phyloP scores from a whole-genome alignment of 371 early-diverging fungal species.

The Sporodiniella umbellata region DNA sequence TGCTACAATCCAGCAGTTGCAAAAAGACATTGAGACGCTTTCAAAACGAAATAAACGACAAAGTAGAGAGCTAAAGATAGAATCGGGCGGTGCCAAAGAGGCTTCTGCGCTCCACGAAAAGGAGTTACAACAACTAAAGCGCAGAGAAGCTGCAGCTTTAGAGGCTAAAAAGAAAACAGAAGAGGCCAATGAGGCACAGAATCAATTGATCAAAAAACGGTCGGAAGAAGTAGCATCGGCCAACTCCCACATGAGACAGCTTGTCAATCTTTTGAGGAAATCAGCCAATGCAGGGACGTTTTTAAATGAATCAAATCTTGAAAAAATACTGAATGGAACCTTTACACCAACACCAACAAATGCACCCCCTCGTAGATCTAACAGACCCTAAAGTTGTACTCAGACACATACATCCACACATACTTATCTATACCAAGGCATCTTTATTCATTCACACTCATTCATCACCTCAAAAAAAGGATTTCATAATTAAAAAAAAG shows the following conservation, averaged over 20 bases:
- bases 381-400: neutral
- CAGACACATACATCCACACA: neutral
- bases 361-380: neutral
- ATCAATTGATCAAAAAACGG: conserved; percentile 39
- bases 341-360: neutral
- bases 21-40: conserved; percentile 42
- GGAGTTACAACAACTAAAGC: conserved; percentile 64
- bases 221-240: conserved; percentile 40
- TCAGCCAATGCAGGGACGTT: conserved; percentile 33
- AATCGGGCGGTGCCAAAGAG: conserved; percentile 58
- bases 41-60: conserved; percentile 63
- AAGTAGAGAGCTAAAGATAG: conserved; percentile 64
- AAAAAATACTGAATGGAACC: conserved; percentile 15
- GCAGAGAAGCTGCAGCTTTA: conserved; percentile 47
- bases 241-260: conserved; percentile 26
- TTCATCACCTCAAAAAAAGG: no score
- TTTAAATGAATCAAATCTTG: conserved; percentile 30
- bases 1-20: conserved; percentile 27
- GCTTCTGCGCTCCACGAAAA: conserved; percentile 48
- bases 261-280: conserved; percentile 22
- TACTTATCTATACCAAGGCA: neutral
- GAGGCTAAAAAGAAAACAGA: conserved; percentile 70
- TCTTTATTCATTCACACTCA: neutral
- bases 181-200: conserved; percentile 54
- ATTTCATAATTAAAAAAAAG: no score